Percentiles rank a stretch among this genome's conserved stretches.
Conservation (phyloP, 345 rosid species). For the Melaleuca quinquenervia region DNA sequence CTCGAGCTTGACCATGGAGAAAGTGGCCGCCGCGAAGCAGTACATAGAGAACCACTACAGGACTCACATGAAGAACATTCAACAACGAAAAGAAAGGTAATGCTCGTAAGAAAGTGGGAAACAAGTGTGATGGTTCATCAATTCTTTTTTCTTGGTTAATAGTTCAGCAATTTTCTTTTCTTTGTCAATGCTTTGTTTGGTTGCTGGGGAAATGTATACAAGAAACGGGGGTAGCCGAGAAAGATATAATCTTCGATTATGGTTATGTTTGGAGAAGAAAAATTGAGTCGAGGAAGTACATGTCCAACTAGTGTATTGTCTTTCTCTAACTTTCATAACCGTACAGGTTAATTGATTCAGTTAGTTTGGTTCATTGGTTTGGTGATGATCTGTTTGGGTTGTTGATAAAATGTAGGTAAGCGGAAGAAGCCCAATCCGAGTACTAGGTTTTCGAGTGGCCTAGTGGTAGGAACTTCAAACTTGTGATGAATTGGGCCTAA, state of each 20-base stretch:
- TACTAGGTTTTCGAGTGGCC: neutral
- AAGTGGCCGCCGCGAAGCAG: constrained; percentile 95
- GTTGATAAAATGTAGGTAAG: constrained; percentile 3
- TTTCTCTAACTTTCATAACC: neutral
- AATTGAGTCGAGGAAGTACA: neutral
- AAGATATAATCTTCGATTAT: neutral
- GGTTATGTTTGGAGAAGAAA: neutral
- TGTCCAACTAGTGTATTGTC: neutral
- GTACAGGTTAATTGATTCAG: neutral
- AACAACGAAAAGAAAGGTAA: constrained; percentile 88
- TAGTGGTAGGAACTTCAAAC: neutral
- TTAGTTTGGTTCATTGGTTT: neutral
- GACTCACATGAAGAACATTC: constrained; percentile 85
- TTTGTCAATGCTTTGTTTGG: neutral
- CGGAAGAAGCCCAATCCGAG: neutral
- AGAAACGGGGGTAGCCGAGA: neutral
- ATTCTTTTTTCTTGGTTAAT: neutral
- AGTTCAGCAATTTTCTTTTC: neutral
- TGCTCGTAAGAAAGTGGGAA: neutral
- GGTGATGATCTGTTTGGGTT: constrained; percentile 3
- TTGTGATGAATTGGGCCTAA: neutral
- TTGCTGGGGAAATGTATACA: neutral
- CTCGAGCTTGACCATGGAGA: constrained; percentile 97
- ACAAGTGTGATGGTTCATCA: neutral
- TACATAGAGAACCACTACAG: constrained; percentile 94